Conservation (phyloP, 768 basidiomycete species). For the Arthromyces matolae region DNA sequence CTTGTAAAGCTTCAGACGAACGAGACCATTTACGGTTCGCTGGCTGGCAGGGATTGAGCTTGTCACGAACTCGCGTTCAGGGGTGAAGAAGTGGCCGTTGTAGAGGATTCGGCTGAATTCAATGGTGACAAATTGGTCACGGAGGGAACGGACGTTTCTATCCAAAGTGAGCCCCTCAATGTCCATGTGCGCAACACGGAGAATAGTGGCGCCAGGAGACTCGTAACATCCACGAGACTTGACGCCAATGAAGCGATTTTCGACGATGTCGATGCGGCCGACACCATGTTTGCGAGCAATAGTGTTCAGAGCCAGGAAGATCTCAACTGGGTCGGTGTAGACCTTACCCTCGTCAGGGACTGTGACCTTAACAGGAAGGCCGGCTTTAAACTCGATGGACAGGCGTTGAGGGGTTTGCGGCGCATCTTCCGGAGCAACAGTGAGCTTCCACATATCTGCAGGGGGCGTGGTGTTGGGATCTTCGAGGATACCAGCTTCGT, state of each 20-base stretch:
- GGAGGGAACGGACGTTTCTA: conserved; percentile 89
- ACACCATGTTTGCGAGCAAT: conserved; percentile 94
- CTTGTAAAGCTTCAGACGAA: conserved; percentile 90
- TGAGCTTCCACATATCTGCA: conserved; percentile 98
- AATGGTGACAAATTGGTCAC: conserved; percentile 93
- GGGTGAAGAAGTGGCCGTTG: conserved; percentile 99
- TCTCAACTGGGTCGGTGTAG: conserved; percentile 89
- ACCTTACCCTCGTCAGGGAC: conserved; percentile 52
- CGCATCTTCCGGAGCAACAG: conserved; percentile 75
- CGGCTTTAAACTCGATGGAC: conserved; percentile 79
- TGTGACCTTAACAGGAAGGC: conserved; percentile 82
- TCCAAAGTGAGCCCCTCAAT: conserved; percentile 97
- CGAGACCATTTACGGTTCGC: conserved; percentile 92
- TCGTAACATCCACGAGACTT: conserved; percentile 99
- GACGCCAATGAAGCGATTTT: conserved; percentile 99
- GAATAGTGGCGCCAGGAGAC: conserved; percentile 92
- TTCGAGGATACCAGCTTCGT: conserved; percentile 98
- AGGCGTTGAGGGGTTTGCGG: conserved; percentile 77
- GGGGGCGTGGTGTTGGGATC: conserved; percentile 95
- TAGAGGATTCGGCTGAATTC: conserved; percentile 90
- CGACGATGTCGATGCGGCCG: conserved; percentile 97
- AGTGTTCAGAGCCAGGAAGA: conserved; percentile 88
- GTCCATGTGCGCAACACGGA: conserved; percentile 93
- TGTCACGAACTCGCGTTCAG: conserved; percentile 93
- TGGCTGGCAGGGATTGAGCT: conserved; percentile 91